phyloP scores from a whole-genome alignment of 768 basidiomycete species.

The Lactarius pseudohatsudake region DNA sequence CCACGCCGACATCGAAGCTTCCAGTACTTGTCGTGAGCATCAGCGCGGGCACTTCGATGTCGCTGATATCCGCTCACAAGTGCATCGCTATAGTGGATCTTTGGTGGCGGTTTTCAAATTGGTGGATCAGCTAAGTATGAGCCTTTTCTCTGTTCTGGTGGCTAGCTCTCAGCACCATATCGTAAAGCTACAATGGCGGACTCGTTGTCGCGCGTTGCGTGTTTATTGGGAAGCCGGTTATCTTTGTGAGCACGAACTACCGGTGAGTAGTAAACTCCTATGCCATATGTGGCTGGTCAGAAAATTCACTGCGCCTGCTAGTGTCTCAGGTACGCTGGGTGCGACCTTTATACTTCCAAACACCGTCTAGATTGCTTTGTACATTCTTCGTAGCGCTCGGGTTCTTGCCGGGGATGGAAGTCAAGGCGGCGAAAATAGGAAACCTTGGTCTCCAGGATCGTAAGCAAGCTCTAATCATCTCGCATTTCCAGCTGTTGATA shows the following conservation, averaged over 20 bases:
- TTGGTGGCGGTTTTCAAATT: slow-evolving; percentile 28
- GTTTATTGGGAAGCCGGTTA: slow-evolving; percentile 16
- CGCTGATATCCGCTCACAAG: not conserved
- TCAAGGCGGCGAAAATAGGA: slow-evolving; percentile 25
- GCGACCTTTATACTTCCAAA: not conserved
- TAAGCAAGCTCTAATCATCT: not conserved
- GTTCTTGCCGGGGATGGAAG: slow-evolving; percentile 26
- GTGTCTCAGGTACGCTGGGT: slow-evolving; percentile 12
- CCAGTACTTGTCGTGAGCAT: slow-evolving; percentile 28
- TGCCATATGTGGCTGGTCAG: not conserved
- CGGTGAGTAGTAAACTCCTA: slow-evolving; percentile 14
- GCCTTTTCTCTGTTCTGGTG: not conserved
- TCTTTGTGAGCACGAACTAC: slow-evolving; percentile 29
- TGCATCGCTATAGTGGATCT: slow-evolving; percentile 21
- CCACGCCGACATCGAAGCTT: slow-evolving; percentile 11
- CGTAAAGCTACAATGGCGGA: slow-evolving; percentile 20
- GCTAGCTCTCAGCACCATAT: not conserved
- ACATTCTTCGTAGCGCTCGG: slow-evolving; percentile 18
- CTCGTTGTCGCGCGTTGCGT: slow-evolving; percentile 22
- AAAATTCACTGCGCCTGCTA: not conserved
- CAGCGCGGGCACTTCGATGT: no score
- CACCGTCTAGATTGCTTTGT: not conserved
- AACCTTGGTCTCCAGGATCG: slow-evolving; percentile 30
- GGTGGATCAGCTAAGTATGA: slow-evolving; percentile 27
- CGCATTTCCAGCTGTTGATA: slow-evolving; percentile 2